These are phyloP conservation scores for Fagus sylvatica DNA, from an alignment of 306 rosid species.

Conservation along the genomic window DNA sequence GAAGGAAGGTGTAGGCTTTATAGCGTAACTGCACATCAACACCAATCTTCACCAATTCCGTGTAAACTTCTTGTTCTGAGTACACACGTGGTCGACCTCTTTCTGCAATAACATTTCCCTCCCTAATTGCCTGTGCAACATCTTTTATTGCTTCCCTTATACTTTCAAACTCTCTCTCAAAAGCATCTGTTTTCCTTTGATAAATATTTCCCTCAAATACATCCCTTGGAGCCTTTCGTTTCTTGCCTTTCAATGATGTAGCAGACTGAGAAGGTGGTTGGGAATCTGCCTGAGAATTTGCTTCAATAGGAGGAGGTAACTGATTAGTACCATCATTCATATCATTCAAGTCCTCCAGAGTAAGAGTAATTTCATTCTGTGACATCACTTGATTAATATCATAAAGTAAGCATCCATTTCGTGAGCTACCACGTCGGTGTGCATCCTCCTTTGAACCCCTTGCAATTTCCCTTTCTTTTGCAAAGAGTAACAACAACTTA, in stretches of 20 bases:
- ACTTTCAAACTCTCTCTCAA: slow-evolving; percentile 22
- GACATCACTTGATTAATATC: slow-evolving; percentile 4
- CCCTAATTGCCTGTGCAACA: slow-evolving; percentile 31
- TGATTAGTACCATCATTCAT: slow-evolving; percentile 16
- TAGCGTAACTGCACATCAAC: neutral
- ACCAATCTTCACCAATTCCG: slow-evolving; percentile 21
- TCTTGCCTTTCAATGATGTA: slow-evolving; percentile 15
- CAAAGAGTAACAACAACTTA: slow-evolving; percentile 24
- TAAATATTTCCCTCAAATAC: neutral
- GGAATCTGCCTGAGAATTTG: slow-evolving; percentile 22
- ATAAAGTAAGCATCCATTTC: slow-evolving; percentile 3
- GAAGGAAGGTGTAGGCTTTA: slow-evolving; percentile 6
- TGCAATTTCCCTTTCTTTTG: slow-evolving; percentile 8
- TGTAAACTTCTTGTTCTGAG: slow-evolving; percentile 17
- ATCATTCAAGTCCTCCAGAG: slow-evolving; percentile 27
- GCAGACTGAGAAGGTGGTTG: slow-evolving; percentile 21
- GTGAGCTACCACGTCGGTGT: neutral
- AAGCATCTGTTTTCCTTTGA: neutral
- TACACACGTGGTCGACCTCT: slow-evolving; percentile 16
- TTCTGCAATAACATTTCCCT: slow-evolving; percentile 20
- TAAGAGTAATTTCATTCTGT: slow-evolving; percentile 15
- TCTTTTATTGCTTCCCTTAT: slow-evolving; percentile 25
- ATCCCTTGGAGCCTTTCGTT: slow-evolving; percentile 10
- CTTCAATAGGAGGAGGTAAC: slow-evolving; percentile 12
- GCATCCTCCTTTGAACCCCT: neutral